A percentile compares a stretch with the other conserved stretches of the same genome.
These are phyloP conservation scores for Aureoboletus auriporus DNA, from an alignment of 768 basidiomycete genomes.

Conservation along the genomic window DNA sequence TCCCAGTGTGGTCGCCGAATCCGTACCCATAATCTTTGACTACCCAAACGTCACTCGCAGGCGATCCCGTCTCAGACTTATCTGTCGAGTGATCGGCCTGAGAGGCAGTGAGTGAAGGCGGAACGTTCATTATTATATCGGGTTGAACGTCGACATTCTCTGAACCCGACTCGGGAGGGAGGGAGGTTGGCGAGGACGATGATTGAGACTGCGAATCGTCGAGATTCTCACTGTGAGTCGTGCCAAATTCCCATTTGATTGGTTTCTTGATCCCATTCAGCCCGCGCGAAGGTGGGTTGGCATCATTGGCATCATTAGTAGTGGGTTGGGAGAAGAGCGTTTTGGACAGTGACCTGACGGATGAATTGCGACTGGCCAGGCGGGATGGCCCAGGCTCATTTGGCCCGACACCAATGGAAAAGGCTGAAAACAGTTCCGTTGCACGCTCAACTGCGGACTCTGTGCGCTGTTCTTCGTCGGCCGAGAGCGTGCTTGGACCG, in stretches of 20 bases:
- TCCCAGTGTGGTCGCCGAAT: conserved; percentile 46
- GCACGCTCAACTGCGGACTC: conserved; percentile 13
- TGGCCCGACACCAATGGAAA: conserved; percentile 44
- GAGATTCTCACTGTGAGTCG: conserved; percentile 26
- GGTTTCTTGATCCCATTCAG: conserved; percentile 12
- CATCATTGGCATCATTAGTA: not conserved
- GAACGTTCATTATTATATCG: not conserved
- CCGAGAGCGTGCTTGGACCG: not conserved
- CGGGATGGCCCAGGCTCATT: conserved; percentile 31
- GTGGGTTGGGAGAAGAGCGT: not conserved
- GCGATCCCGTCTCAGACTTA: conserved; percentile 13
- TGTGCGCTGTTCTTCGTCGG: conserved; percentile 8
- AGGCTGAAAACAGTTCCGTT: conserved; percentile 32
- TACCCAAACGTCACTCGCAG: conserved; percentile 40
- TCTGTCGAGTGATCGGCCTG: conserved; percentile 3
- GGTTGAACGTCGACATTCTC: conserved; percentile 1
- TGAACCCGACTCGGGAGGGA: not conserved
- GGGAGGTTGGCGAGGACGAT: not conserved
- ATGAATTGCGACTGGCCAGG: conserved; percentile 24
- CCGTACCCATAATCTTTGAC: conserved; percentile 65
- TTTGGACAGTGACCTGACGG: conserved; percentile 16
- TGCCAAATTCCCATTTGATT: conserved; percentile 58
- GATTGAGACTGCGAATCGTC: conserved; percentile 1
- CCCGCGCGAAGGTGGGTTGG: not conserved
- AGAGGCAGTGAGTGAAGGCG: not conserved